Evolutionary conservation across 345 rosid genomes (phyloP), one percentile per base, ranked within the genome.

Genomic region (Limnanthes douglasii): DNA sequence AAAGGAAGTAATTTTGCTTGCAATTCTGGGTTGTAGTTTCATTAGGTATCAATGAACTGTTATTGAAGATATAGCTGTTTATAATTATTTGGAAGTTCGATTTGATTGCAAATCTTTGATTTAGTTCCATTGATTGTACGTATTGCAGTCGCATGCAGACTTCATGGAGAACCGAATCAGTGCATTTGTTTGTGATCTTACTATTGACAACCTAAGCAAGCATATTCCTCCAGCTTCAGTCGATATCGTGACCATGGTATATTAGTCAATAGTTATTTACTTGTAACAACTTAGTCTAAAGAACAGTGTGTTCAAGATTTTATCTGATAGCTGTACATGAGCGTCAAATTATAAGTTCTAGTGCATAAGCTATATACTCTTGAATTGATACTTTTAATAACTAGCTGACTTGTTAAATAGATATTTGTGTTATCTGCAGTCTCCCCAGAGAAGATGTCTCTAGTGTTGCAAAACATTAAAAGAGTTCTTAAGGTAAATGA

Each of bases 341-440:
- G n/a, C n/a, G 15, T 12, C 21, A 3, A 54, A 37, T 32, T 9
- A 19, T 9, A 5, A 32, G 31, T 24, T 29, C 3, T 31, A 11
- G 1, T 21, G 18, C 41, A 34, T 32, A 28, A 45, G 49, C 19
- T 32, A 50, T 19, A n/a, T n/a, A 24, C 22, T 26, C 28, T 32
- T 37, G 38, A 23, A 30, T 11, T 38, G 7, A 18, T 6, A 52
- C 45, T 26, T 32, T 31, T 14, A 24, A 52, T 51, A 55, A 34
- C 50, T 32, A 45, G 64, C 69, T 73, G 61, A 72, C 78, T 23
- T 65, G 63, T 65, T 63, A 70, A 76, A 73, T 70, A 88, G 93
- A 80, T 83, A 50, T 88, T 88, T 64, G 69, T 83, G 26, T 69
- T 83, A 59, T 79, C 95, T 61, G 95, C 95, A 57, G 82, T 83